Evolutionary conservation across 306 rosid genomes (phyloP), one percentile per base, ranked within the genome.

Genomic region (Vigna hirtella): DNA sequence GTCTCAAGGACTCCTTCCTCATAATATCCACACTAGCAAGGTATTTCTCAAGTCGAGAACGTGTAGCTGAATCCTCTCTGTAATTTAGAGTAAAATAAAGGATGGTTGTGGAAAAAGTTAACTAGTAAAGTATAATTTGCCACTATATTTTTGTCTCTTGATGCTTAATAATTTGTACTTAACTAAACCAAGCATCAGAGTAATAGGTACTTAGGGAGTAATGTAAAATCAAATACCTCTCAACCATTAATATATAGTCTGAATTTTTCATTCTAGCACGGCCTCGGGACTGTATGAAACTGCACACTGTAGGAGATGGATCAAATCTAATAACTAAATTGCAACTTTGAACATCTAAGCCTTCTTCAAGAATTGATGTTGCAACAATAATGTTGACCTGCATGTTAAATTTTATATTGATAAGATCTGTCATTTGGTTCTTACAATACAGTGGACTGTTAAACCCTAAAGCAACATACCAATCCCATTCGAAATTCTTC

Each of bases 301-400:
- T 92, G 80, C 92, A 87, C 10, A 94, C 93, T 8, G 93, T 94
- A 59, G 88, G 81, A 61, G 83, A 87, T 2, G 97, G 98, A 82
- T 94, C 98, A 83, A 94, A 94, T 86, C 97, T 88, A 45, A 94
- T 77, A 32, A 94, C 98, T 85, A 92, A 66, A 76, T 94, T 90
- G 88, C 97, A 94, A 76, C 95, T 92, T 82, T 92, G 97, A 53
- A 94, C 92, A 79, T 94, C 98, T 68, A 94, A 75, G 48, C 98
- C 98, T 81, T 94, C 98, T 83, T 94, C 97, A 50, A 94, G 97
- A 83, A 92, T 94, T 57, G 98, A 92, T 18, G 98, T 94, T 80
- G 98, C 97, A 77, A 94, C 96, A 78, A 94, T 85, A 69, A 94
- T 69, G 79, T 94, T 94, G 40, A 89, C 91, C 98, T 94, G 73